Evolutionary conservation across 345 rosid genomes (phyloP).

Genomic region (Syzygium grande): DNA sequence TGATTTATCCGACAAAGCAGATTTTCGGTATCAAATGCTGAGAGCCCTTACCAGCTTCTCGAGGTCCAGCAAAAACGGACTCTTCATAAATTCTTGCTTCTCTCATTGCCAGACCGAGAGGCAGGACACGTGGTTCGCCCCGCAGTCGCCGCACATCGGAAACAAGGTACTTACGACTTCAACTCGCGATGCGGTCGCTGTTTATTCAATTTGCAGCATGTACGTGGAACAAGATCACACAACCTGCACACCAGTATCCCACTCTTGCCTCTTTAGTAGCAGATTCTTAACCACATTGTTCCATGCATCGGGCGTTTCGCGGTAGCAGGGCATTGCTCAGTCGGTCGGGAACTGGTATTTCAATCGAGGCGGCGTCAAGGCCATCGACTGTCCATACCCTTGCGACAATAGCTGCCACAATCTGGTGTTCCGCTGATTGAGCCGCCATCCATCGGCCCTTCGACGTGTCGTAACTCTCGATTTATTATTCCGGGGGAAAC

Average conservation of each 20-base stretch:
- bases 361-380: slow-evolving; percentile 14
- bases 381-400: slow-evolving; percentile 43
- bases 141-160: slow-evolving; percentile 28
- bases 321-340: slow-evolving; percentile 38
- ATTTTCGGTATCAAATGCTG: slow-evolving; percentile 43
- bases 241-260: neutral
- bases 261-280: neutral
- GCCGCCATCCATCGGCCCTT: neutral
- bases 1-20: slow-evolving; percentile 10
- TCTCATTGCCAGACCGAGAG: slow-evolving; percentile 53
- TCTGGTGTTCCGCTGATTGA: slow-evolving; percentile 19
- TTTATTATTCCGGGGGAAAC: neutral
- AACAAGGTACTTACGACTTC: slow-evolving; percentile 22
- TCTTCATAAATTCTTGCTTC: slow-evolving; percentile 50
- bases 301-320: neutral
- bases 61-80: slow-evolving; percentile 23
- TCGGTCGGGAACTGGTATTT: slow-evolving; percentile 53
- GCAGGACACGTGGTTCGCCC: slow-evolving; percentile 50
- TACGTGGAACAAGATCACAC: neutral
- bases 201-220: neutral
- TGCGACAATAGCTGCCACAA: slow-evolving; percentile 50
- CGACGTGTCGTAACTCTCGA: neutral
- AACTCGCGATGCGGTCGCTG: neutral
- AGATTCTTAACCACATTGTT: neutral
- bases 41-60: slow-evolving; percentile 25